Base-by-base conservation (phyloP, 2,329 filamentous ascomycete species). In the Celoporthe dispersa region DNA sequence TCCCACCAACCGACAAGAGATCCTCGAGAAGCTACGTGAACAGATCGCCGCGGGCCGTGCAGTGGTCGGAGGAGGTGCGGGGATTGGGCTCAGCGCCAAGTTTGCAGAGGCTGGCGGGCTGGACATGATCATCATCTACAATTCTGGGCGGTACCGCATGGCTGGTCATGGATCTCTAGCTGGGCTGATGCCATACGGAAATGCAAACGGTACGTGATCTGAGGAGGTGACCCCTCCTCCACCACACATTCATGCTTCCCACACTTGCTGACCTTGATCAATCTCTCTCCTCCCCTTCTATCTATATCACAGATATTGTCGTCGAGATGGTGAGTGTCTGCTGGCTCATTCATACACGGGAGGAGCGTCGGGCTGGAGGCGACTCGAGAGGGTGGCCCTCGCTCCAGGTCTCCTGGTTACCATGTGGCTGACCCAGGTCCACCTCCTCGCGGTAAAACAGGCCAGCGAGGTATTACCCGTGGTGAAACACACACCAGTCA, bases 91-190 rank as follows among this genome's bases (percentile, higher is more conserved):
- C 3, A 90, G 89, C 2, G 90, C 91, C 71, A 93, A 93, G 75
- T 91, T 87, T 75, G 86, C 92, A 73, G 91, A 93, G 78, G 84
- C 85, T 61, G 91, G 90, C 51, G 89, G 90, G 71, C 88, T 86
- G 19, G 90, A 92, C 75, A 81, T 93, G 57, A 91, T 93, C 75
- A 88, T 92, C 72, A 86, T 92, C 74, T 92, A 92, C 82, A 92
- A 92, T 78, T 90, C 87, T 51, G 91, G 91, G 0, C 86, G 90
- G 4, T 93, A 90, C 77, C 87, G 91, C 12, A 93, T 93, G 91
- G 90, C 90, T 0, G 91, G 91, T 0, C 83, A 88, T 57, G 91
- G 91, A 0, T 92, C 89, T 0, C 79, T 92, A 14, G 90, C 91
- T 0, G 91, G 91, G 0, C 79, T 92, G 64, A 91, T 92, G 89